Evolutionary conservation across 352 stramenopile species (phyloP).

Genomic region (Pythium monospermum): DNA sequence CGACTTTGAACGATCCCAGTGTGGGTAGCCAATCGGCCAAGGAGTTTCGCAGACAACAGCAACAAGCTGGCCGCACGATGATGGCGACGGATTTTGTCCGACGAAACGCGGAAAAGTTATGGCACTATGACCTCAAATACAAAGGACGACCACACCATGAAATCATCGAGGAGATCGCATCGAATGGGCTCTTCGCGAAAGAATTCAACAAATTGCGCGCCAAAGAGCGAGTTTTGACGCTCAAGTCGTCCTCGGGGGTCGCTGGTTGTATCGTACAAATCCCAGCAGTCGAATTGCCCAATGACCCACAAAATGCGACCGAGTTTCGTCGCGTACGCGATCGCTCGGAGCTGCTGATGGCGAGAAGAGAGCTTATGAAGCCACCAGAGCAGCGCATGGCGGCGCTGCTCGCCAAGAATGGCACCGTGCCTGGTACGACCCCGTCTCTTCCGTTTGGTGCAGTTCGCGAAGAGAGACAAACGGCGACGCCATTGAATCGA

Average conservation of each 20-base stretch:
- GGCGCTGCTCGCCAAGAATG: constrained; percentile 9
- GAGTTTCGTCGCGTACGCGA: constrained; percentile 49
- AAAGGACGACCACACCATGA: constrained; percentile 28
- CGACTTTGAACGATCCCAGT: constrained; percentile 14
- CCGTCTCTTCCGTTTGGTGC: constrained; percentile 21
- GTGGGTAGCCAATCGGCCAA: constrained; percentile 2
- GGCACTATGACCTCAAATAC: constrained; percentile 50
- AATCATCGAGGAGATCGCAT: constrained; percentile 46
- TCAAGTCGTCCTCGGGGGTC: constrained; percentile 57
- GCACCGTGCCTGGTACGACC: constrained; percentile 15
- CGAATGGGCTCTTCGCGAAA: constrained; percentile 31
- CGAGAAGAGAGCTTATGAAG: constrained; percentile 45
- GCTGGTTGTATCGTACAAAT: constrained; percentile 48
- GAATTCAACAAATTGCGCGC: constrained; percentile 51
- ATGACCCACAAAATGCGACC: constrained; percentile 29
- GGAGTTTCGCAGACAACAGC: constrained; percentile 28
- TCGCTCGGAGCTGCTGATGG: constrained; percentile 43
- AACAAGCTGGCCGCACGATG: constrained; percentile 44
- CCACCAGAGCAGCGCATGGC: constrained; percentile 33
- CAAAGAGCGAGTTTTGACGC: constrained; percentile 53
- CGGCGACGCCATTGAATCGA: constrained; percentile 9
- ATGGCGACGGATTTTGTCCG: constrained; percentile 60
- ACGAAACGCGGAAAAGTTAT: constrained; percentile 49
- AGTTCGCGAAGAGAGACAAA: constrained; percentile 15
- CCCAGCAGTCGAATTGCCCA: constrained; percentile 17